Evolutionary conservation across 495 filamentous ascomycete species (phyloP), one percentile per base, ranked within the genome.

Genomic region (Penicillium goetzii): DNA sequence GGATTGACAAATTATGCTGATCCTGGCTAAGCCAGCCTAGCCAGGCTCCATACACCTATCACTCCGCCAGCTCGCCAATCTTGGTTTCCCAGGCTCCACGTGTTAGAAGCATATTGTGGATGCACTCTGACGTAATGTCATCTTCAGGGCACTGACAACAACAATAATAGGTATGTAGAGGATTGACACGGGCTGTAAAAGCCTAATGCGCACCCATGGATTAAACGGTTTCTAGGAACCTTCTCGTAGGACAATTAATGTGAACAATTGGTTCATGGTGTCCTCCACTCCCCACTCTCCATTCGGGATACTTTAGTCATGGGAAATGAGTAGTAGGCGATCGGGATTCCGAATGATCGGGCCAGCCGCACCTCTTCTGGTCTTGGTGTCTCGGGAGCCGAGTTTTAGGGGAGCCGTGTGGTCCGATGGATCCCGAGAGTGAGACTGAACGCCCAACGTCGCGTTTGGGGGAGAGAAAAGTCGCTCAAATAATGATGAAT

Each of bases 371-470:
- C 47, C 14, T 9, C 17, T 30, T 50, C 7, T n/a, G 4, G 15
- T 40, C 15, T 17, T 14, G 6, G 41, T 23, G 21, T 25, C 21
- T 49, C 41, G 47, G 25, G 26, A 55, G 52, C 52, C 52, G 52
- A 55, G 32, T 54, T 17, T 30, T 3, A 5, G 36, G 15, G 36
- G 12, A 28, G 49, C 51, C 51, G 50, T 53, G 51, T 53, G 32
- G 51, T 28, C 51, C 51, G 52, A 54, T 33, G 28, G 28, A 55
- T 55, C 52, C 52, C 52, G 52, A 55, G 52, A 5, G 30, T 19
- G 51, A 45, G 19, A 47, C 43, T 23, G 14, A 51, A 51, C 47
- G 12, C 47, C 47, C 43, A 25, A 45, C n/a, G 25, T 26, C 25
- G 47, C 47, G 25, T 51, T 9, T 30, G 12, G 14, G 47, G 21